phyloP scores from a whole-genome alignment of 1,139 yeast genomes.

The Yamadazyma epiphylla region DNA sequence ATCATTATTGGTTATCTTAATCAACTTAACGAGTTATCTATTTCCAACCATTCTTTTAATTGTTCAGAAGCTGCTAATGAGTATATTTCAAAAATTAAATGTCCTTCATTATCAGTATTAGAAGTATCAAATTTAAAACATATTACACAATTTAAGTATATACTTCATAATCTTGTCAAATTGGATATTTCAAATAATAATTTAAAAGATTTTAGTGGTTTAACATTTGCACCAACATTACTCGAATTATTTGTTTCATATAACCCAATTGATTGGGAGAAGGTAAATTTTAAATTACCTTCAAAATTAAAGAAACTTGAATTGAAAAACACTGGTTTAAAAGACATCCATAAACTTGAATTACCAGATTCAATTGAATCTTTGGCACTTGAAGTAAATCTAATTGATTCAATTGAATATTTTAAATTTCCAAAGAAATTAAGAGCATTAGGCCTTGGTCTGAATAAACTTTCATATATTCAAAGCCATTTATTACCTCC shows the following conservation, averaged over 20 bases:
- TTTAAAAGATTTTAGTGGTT: slow-evolving; percentile 7
- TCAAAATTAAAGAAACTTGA: slow-evolving; percentile 12
- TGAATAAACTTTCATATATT: slow-evolving; percentile 14
- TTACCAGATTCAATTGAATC: slow-evolving; percentile 17
- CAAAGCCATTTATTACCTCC: slow-evolving; percentile 15
- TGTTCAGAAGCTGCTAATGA: background rate
- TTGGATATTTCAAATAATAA: slow-evolving; percentile 14
- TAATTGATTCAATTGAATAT: slow-evolving; percentile 15
- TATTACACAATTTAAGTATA: background rate
- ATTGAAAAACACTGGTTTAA: slow-evolving; percentile 17
- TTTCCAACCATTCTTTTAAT: slow-evolving; percentile 1
- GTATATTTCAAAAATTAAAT: slow-evolving; percentile 2
- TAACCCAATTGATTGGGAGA: slow-evolving; percentile 23
- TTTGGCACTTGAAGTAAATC: slow-evolving; percentile 21
- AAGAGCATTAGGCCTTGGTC: slow-evolving; percentile 19
- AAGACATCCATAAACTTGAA: slow-evolving; percentile 10
- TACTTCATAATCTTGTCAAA: slow-evolving; percentile 7
- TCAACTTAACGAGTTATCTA: slow-evolving; percentile 2
- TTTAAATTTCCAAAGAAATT: slow-evolving; percentile 18
- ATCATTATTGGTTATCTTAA: slow-evolving; percentile 1
- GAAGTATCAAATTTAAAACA: slow-evolving; percentile 1
- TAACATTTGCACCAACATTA: slow-evolving; percentile 5
- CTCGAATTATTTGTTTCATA: slow-evolving; percentile 15
- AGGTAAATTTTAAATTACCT: slow-evolving; percentile 10
- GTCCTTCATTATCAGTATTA: slow-evolving; percentile 1